Conservation (phyloP, 1,139 yeast genomes). For the Yamadazyma siamensis region DNA sequence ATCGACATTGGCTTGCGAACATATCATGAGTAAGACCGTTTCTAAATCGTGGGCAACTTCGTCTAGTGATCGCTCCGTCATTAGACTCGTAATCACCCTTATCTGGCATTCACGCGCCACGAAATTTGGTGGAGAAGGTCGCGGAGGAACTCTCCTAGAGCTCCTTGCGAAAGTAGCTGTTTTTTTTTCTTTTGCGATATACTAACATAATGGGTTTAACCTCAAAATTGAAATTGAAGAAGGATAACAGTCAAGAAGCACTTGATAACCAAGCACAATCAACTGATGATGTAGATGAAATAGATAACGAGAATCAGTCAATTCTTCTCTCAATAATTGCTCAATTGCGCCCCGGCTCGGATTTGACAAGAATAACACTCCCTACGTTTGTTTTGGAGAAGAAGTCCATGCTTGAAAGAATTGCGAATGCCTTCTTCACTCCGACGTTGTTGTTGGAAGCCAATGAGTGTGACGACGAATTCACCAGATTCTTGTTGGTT, state of each 20-base stretch:
- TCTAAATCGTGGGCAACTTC: no score
- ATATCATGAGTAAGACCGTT: no score
- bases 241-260: conserved; percentile 1
- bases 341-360: conserved; percentile 91
- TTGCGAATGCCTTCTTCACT: conserved; percentile 83
- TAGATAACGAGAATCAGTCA: conserved; percentile 85
- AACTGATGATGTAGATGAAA: conserved; percentile 71
- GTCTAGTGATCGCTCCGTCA: no score
- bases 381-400: conserved; percentile 95
- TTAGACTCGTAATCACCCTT: no score
- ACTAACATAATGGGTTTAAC: conserved; percentile 40
- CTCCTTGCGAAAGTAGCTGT: no score
- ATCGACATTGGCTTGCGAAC: no score
- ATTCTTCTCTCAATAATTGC: conserved; percentile 83
- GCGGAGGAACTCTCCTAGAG: no score
- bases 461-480: conserved; percentile 52
- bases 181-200: no score
- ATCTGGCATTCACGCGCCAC: conserved; percentile 1
- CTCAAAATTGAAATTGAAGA: conserved; percentile 24
- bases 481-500: conserved; percentile 67
- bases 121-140: background rate
- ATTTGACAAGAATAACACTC: conserved; percentile 81
- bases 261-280: conserved; percentile 9
- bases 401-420: conserved; percentile 93
- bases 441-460: conserved; percentile 77